phyloP scores from a whole-genome alignment of 2,329 filamentous ascomycete species.

The Fusarium algeriense region DNA sequence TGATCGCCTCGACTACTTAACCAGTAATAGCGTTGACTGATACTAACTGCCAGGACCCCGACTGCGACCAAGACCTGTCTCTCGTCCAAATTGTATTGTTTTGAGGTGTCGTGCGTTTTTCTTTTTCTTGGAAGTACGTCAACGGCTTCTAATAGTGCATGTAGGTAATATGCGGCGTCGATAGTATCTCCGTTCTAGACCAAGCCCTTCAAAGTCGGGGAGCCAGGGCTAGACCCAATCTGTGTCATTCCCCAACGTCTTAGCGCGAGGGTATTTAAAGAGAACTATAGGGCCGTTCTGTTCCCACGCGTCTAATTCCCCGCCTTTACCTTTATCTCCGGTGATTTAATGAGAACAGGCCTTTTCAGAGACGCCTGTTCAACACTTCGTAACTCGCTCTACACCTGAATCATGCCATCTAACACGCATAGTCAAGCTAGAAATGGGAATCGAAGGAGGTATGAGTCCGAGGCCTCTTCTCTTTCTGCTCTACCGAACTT shows the following conservation, averaged over 20 bases:
- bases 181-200: not conserved
- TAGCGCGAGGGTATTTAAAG: slow-evolving; percentile 19
- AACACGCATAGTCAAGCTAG: slow-evolving; percentile 1
- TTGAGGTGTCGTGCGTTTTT: not conserved
- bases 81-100: not conserved
- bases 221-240: not conserved
- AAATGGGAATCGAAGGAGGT: slow-evolving; percentile 26
- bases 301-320: slow-evolving; percentile 6
- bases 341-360: not conserved
- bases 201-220: not conserved
- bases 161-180: not conserved
- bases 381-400: not conserved
- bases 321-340: slow-evolving; percentile 3
- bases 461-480: not conserved
- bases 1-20: not conserved
- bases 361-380: not conserved
- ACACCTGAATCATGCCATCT: slow-evolving; percentile 3
- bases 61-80: slow-evolving; percentile 9
- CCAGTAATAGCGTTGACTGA: not conserved
- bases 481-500: not conserved
- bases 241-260: not conserved
- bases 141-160: not conserved
- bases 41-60: not conserved
- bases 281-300: slow-evolving; percentile 19
- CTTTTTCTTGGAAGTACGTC: not conserved